A percentile compares a stretch with the other conserved stretches of the same genome.
Conservation (phyloP, 768 basidiomycete species). For the Tricholoma sp. region DNA sequence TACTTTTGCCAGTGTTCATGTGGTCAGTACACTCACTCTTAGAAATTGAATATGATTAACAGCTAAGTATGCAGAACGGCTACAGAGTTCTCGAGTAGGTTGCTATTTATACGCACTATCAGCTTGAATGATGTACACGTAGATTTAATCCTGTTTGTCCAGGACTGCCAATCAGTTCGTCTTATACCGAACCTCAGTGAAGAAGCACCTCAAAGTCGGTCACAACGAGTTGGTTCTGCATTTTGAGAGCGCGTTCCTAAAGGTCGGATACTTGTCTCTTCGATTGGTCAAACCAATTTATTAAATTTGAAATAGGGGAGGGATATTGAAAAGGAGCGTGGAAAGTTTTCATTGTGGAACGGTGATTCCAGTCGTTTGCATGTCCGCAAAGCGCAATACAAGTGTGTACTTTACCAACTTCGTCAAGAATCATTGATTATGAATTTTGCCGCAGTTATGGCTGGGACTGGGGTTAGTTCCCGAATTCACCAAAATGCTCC, state of each 20-base stretch:
- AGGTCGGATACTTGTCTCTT: slow-evolving; percentile 30
- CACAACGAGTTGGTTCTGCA: slow-evolving; percentile 62
- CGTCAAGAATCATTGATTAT: not conserved
- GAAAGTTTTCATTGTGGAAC: slow-evolving; percentile 73
- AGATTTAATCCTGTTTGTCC: not conserved
- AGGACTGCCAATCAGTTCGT: slow-evolving; percentile 85
- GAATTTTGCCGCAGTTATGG: slow-evolving; percentile 56
- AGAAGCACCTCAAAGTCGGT: slow-evolving; percentile 46
- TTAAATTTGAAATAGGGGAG: slow-evolving; percentile 48
- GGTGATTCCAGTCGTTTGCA: slow-evolving; percentile 88
- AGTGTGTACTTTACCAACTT: slow-evolving; percentile 38
- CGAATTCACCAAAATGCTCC: not conserved
- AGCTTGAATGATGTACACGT: not conserved
- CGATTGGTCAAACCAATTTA: not conserved
- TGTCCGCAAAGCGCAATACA: slow-evolving; percentile 91
- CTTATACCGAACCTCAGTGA: slow-evolving; percentile 59
- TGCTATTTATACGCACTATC: not conserved
- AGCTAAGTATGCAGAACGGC: slow-evolving; percentile 53
- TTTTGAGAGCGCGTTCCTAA: slow-evolving; percentile 73
- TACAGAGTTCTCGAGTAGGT: slow-evolving; percentile 56
- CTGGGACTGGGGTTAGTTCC: slow-evolving; percentile 77
- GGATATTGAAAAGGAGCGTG: slow-evolving; percentile 61
- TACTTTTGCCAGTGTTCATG: slow-evolving; percentile 70
- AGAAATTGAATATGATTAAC: not conserved
- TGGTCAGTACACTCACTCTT: slow-evolving; percentile 41